A percentile compares a stretch with the other conserved stretches of the same genome.
These are phyloP conservation scores for Aspergillus ellipticus DNA, from an alignment of 495 filamentous ascomycete species.

Conservation along the genomic window DNA sequence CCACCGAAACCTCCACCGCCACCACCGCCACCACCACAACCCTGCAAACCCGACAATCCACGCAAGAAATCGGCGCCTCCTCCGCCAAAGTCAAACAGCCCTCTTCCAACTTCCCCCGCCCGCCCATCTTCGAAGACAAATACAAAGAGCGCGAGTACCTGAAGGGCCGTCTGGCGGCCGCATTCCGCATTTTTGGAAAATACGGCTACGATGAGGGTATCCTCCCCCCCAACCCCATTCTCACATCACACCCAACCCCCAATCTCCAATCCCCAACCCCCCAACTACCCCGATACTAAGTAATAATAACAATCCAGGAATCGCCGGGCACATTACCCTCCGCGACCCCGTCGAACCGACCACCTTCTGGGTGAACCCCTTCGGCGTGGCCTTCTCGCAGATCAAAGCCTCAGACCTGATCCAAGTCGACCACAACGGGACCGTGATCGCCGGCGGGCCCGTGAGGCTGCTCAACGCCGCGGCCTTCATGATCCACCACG, in stretches of 20 bases:
- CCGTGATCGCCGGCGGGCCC: slow-evolving; percentile 65
- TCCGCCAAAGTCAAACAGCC: slow-evolving; percentile 38
- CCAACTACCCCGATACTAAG: too few species aligned
- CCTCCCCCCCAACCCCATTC: neutral
- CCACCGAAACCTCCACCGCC: slow-evolving; percentile 23
- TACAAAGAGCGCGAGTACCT: slow-evolving; percentile 61
- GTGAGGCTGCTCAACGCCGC: slow-evolving; percentile 63
- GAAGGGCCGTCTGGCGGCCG: slow-evolving; percentile 62
- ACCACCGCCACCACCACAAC: slow-evolving; percentile 14
- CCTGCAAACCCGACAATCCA: slow-evolving; percentile 20
- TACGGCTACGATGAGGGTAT: slow-evolving; percentile 60
- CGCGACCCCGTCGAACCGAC: slow-evolving; percentile 64
- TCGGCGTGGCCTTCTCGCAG: slow-evolving; percentile 65
- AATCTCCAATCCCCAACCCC: too few species aligned
- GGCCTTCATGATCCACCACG: slow-evolving; percentile 65
- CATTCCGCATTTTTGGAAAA: slow-evolving; percentile 68
- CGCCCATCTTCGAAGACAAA: slow-evolving; percentile 57
- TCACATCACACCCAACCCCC: neutral
- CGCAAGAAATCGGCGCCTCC: slow-evolving; percentile 24
- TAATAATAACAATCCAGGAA: slow-evolving; percentile 33
- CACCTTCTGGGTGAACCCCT: slow-evolving; percentile 80
- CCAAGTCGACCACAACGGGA: slow-evolving; percentile 59
- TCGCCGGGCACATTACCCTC: slow-evolving; percentile 59
- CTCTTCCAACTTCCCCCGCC: slow-evolving; percentile 38
- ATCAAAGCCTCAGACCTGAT: slow-evolving; percentile 72